A percentile compares a stretch with the other conserved stretches of the same genome.
Conservation (phyloP, 805 yeast species). For the Cyberlindnera mrakii region DNA sequence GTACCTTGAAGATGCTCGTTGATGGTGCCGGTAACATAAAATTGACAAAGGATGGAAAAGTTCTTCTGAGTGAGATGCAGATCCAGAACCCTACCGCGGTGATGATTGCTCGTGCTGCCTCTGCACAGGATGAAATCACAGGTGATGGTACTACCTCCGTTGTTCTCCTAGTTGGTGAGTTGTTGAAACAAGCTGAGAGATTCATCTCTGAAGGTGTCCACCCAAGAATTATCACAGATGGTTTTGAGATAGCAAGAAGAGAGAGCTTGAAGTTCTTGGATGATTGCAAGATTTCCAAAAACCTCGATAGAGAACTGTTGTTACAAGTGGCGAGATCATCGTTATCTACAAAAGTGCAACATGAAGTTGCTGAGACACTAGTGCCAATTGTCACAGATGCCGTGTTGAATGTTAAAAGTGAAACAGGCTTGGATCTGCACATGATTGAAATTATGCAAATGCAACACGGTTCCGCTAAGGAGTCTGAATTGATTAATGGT, state of each 20-base stretch:
- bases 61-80: constrained; percentile 91
- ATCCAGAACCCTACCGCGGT: constrained; percentile 88
- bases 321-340: constrained; percentile 91
- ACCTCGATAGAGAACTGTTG: constrained; percentile 78
- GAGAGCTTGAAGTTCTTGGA: constrained; percentile 68
- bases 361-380: constrained; percentile 70
- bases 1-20: constrained; percentile 92
- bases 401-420: constrained; percentile 67
- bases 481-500: constrained; percentile 79
- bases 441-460: constrained; percentile 98
- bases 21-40: constrained; percentile 96
- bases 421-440: constrained; percentile 71
- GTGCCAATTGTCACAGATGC: constrained; percentile 97
- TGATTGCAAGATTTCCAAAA: constrained; percentile 46
- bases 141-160: constrained; percentile 99
- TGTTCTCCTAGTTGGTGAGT: constrained; percentile 87
- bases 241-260: constrained; percentile 85
- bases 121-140: constrained; percentile 98
- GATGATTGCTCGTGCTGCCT: constrained; percentile 93
- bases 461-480: constrained; percentile 87
- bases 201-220: constrained; percentile 91
- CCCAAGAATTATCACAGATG: constrained; percentile 91
- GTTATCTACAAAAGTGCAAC: constrained; percentile 76
- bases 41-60: constrained; percentile 96
- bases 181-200: constrained; percentile 90